These are phyloP conservation scores for Talaromyces sp. DNA, from an alignment of 2,329 filamentous ascomycete genomes.

Conservation along the genomic window DNA sequence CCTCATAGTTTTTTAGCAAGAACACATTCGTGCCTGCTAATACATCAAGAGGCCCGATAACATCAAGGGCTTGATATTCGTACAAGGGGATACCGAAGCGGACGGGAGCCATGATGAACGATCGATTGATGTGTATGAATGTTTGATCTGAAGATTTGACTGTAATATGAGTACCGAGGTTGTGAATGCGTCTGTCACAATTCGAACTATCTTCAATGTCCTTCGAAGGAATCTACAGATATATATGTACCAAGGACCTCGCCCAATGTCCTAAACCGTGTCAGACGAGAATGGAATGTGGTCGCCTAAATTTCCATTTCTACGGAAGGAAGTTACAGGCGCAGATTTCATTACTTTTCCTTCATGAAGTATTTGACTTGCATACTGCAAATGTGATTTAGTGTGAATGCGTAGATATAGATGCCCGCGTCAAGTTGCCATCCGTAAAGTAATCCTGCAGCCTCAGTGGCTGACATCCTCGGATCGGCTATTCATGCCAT, in stretches of 20 bases:
- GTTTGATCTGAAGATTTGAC: not conserved
- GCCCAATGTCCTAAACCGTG: too few relatives aligned
- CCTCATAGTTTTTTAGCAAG: not conserved
- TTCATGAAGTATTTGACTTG: too few relatives aligned
- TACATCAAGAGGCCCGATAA: slow-evolving; percentile 14
- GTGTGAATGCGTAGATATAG: not conserved
- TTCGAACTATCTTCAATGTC: too few relatives aligned
- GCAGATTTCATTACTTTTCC: not conserved
- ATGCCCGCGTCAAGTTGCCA: slow-evolving; percentile 12
- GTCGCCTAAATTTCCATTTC: not conserved
- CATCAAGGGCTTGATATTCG: slow-evolving; percentile 15
- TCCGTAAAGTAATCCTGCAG: not conserved
- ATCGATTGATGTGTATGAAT: not conserved
- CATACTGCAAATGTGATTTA: not conserved
- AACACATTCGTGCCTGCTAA: not conserved
- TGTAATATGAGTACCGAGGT: not conserved
- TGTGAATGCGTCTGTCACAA: too few relatives aligned
- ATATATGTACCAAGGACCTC: not conserved
- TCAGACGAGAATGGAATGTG: not conserved
- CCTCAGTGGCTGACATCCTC: not conserved
- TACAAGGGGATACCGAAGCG: slow-evolving; percentile 16
- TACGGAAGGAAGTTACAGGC: not conserved
- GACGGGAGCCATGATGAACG: slow-evolving; percentile 13
- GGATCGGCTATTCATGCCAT: slow-evolving; percentile 12
- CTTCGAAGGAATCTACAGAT: too few relatives aligned